Evolutionary conservation across 2,329 filamentous ascomycete genomes (phyloP), one percentile per base, ranked within the genome.

Genomic region (Sporothrix curviconia): DNA sequence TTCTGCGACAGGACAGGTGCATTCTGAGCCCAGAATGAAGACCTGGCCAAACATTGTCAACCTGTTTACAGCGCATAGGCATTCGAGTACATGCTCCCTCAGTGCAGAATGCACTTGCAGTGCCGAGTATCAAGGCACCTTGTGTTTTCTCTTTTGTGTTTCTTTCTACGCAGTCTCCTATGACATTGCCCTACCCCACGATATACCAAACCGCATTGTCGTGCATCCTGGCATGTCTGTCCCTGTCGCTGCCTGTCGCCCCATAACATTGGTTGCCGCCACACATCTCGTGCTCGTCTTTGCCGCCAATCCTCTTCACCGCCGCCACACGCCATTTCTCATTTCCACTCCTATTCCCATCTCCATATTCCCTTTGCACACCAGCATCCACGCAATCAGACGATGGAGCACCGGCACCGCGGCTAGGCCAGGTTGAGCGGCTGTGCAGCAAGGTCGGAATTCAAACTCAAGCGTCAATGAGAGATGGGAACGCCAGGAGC

Each of bases 271-370:
- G n/a, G n/a, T n/a, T n/a, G n/a, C n/a, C n/a, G n/a, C n/a, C 11
- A 11, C 6, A 32, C 5, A 11, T 5, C 28, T 32, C 28, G 28
- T 32, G 28, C 28, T 32, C 28, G 11, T 11, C 11, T 32, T 11
- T 32, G 28, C 28, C 28, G 28, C 28, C 28, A 32, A n/a, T n/a
- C n/a, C n/a, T n/a, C n/a, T n/a, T n/a, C n/a, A n/a, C 47, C 42
- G 47, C 53, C 53, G 53, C 53, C 28, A 55, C 14, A 47, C 39
- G 40, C 7, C 53, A 43, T 37, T 28, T 46, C 42, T 28, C 30
- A 40, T 19, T 30, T 28, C 39, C 25, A 50, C 25, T 37, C 37
- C n/a, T n/a, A n/a, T n/a, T n/a, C n/a, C n/a, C n/a, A n/a, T n/a
- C n/a, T n/a, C n/a, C n/a, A n/a, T n/a, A n/a, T n/a, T n/a, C n/a